Conservation (phyloP, 208 protist species). For the Crithidia acanthocephali region DNA sequence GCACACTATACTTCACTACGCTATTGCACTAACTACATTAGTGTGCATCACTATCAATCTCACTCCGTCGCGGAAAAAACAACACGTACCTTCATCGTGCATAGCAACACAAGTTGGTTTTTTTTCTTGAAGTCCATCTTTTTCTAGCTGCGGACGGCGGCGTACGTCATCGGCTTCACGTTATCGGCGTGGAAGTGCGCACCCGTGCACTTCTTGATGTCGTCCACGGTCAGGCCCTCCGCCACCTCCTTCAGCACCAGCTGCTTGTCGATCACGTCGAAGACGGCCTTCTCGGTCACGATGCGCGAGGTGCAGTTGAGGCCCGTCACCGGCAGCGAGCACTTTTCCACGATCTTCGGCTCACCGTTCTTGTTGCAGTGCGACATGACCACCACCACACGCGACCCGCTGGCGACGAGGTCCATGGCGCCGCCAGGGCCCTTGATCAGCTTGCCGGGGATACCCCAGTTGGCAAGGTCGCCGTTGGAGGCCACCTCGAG, state of each 20-base stretch:
- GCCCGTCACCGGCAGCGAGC: slow-evolving; percentile 94
- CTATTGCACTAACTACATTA: slow-evolving; percentile 11
- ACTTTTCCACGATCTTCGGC: slow-evolving; percentile 95
- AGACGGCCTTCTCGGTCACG: slow-evolving; percentile 97
- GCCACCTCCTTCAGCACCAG: slow-evolving; percentile 94
- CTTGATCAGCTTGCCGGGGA: slow-evolving; percentile 98
- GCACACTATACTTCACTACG: slow-evolving; percentile 9
- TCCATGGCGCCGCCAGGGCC: slow-evolving; percentile 98
- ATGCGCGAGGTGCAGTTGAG: slow-evolving; percentile 92
- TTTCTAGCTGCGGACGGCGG: slow-evolving; percentile 34
- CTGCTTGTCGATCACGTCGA: slow-evolving; percentile 91
- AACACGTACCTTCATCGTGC: background rate
- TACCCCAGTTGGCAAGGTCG: slow-evolving; percentile 98
- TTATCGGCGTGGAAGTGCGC: slow-evolving; percentile 65
- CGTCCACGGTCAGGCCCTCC: slow-evolving; percentile 92
- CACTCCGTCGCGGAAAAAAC: background rate
- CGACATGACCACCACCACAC: slow-evolving; percentile 98
- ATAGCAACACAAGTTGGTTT: background rate
- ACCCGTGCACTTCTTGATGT: slow-evolving; percentile 87
- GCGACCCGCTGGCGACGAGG: slow-evolving; percentile 90
- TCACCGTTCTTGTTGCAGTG: slow-evolving; percentile 95
- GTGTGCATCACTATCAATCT: slow-evolving; percentile 1
- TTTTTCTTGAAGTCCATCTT: background rate
- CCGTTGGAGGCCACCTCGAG: slow-evolving; percentile 95
- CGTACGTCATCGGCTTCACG: slow-evolving; percentile 82